These are phyloP conservation scores for Ustilago sp. DNA, from an alignment of 1,284 basidiomycete genomes.

Conservation along the genomic window DNA sequence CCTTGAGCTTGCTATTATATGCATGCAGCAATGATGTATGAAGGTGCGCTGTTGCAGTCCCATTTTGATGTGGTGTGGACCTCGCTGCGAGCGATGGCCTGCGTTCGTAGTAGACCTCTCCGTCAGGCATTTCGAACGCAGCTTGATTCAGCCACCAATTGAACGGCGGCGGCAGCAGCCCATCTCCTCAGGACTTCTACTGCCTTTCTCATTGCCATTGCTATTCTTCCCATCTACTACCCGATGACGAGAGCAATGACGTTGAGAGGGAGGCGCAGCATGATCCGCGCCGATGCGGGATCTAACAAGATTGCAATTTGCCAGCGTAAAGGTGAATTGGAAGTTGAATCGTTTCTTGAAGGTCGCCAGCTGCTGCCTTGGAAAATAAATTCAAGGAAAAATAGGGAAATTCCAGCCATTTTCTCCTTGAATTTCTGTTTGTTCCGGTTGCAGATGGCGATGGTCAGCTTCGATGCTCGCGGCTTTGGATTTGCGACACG, in stretches of 20 bases:
- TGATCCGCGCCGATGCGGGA: neutral
- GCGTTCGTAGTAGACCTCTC: too few species aligned
- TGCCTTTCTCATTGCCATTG: neutral
- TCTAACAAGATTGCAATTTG: constrained; percentile 13
- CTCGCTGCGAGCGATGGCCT: too few species aligned
- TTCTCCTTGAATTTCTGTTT: neutral
- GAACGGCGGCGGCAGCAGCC: too few species aligned
- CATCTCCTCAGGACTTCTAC: neutral
- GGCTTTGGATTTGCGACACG: constrained; percentile 32
- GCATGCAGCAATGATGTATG: too few species aligned
- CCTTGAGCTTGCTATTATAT: too few species aligned
- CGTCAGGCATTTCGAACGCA: neutral
- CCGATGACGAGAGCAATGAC: neutral
- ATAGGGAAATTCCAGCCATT: constrained; percentile 10
- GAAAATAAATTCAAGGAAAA: neutral
- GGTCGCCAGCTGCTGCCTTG: constrained; percentile 4
- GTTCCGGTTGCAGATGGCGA: constrained; percentile 25
- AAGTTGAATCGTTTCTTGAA: constrained; percentile 7
- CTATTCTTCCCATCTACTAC: neutral
- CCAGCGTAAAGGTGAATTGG: neutral
- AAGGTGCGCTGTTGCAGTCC: too few species aligned
- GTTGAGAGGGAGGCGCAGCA: neutral
- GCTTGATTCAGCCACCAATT: too few species aligned
- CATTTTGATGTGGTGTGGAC: too few species aligned
- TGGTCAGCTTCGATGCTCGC: constrained; percentile 39